Percentiles rank a stretch among this genome's conserved stretches.
Conservation (phyloP, 192 early-diverging fungal genomes). For the Paraglomus occultum region DNA sequence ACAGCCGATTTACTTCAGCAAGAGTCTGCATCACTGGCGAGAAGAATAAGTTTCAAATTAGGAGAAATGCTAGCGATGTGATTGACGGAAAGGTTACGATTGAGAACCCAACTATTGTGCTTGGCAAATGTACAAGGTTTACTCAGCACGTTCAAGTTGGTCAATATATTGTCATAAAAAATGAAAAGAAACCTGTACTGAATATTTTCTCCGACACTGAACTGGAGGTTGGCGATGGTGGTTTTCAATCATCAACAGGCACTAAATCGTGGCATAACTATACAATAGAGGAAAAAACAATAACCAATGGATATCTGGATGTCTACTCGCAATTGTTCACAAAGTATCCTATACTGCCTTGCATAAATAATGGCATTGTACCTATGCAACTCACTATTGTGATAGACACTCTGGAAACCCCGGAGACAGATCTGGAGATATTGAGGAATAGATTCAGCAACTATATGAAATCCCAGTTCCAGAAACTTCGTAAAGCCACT, state of each 20-base stretch:
- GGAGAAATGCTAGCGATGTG: not conserved
- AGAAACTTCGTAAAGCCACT: constrained; percentile 14
- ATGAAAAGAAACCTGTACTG: constrained; percentile 17
- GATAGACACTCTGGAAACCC: not conserved
- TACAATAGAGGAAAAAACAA: not conserved
- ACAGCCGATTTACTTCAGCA: constrained; percentile 1
- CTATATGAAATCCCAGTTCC: constrained; percentile 13
- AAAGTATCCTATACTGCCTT: constrained; percentile 13
- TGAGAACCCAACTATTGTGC: constrained; percentile 9
- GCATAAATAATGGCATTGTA: not conserved
- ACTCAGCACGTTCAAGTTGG: not conserved
- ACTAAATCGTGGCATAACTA: constrained; percentile 4
- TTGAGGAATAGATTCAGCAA: not conserved
- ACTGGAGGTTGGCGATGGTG: not conserved
- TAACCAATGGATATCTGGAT: constrained; percentile 21
- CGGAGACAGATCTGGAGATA: not conserved
- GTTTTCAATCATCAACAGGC: not conserved
- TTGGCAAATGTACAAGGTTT: constrained; percentile 23
- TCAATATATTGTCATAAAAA: constrained; percentile 21
- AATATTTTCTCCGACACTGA: constrained; percentile 22
- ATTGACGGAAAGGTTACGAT: constrained; percentile 2
- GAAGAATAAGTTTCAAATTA: constrained; percentile 16
- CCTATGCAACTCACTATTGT: constrained; percentile 15
- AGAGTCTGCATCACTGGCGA: constrained; percentile 18
- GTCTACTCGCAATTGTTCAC: constrained; percentile 25